These are phyloP conservation scores for Ophiostoma fasciatum DNA, from an alignment of 2,329 filamentous ascomycete genomes.

Conservation along the genomic window DNA sequence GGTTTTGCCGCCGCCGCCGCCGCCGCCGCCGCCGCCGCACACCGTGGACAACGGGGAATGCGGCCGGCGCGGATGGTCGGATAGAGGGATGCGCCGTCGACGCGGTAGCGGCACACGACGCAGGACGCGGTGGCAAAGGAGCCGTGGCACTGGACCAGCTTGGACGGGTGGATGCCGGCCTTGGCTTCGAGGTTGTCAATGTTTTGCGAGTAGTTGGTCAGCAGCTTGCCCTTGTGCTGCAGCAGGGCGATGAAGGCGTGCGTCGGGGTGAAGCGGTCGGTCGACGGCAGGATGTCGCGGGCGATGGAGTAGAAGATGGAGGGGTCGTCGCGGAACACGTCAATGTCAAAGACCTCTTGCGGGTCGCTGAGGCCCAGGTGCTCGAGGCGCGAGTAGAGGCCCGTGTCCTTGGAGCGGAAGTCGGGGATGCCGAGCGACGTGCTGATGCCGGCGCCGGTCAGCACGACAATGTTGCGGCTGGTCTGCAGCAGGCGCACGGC, in stretches of 20 bases:
- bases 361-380: conserved; percentile 68
- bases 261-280: conserved; percentile 73
- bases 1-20: neutral
- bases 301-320: conserved; percentile 79
- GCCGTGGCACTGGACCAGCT: conserved; percentile 90
- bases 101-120: conserved; percentile 61
- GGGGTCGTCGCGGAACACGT: conserved; percentile 73
- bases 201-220: conserved; percentile 97
- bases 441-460: conserved; percentile 92
- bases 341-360: conserved; percentile 90
- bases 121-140: conserved; percentile 90
- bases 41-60: conserved; percentile 66
- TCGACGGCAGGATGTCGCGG: conserved; percentile 73
- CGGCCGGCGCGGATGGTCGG: conserved; percentile 59
- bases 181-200: conserved; percentile 91
- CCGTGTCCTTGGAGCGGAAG: conserved; percentile 85
- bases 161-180: conserved; percentile 66
- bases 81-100: conserved; percentile 65
- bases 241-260: conserved; percentile 87
- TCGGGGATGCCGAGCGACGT: conserved; percentile 95
- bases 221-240: conserved; percentile 73
- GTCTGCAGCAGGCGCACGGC: conserved; percentile 62
- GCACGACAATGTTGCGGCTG: conserved; percentile 73
- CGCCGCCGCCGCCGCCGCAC: conserved; percentile 33
- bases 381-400: conserved; percentile 74